Evolutionary conservation across 2,329 filamentous ascomycete species (phyloP).

Genomic region (Calcarisporium arbuscula): DNA sequence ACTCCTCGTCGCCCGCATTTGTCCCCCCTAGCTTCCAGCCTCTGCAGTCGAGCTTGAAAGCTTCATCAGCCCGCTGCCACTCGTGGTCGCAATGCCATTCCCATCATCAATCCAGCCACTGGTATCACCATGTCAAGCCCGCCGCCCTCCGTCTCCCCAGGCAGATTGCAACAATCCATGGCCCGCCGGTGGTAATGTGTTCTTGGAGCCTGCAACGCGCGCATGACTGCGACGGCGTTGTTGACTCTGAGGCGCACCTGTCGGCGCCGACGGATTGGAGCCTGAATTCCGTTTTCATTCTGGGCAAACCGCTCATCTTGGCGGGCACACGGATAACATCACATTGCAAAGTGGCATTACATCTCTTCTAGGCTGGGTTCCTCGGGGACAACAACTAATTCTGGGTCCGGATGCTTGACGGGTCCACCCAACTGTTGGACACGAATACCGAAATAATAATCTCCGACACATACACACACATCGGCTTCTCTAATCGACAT

Average conservation of each 20-base stretch:
- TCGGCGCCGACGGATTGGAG: no score
- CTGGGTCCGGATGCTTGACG: constrained; percentile 18
- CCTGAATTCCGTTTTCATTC: constrained; percentile 32
- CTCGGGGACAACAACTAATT: constrained; percentile 21
- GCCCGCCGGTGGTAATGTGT: constrained; percentile 46
- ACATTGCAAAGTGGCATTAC: constrained; percentile 30
- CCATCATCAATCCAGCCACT: constrained; percentile 93
- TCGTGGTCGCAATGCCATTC: constrained; percentile 88
- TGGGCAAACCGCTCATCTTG: constrained; percentile 42
- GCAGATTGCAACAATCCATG: constrained; percentile 52
- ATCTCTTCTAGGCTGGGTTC: constrained; percentile 32
- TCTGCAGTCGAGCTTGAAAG: constrained; percentile 64
- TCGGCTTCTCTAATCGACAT: constrained; percentile 34
- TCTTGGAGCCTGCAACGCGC: constrained; percentile 18
- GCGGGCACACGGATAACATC: constrained; percentile 35
- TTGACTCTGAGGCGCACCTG: no score
- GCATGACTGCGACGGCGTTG: no score
- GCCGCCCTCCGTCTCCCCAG: constrained; percentile 63
- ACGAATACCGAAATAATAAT: constrained; percentile 6
- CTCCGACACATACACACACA: constrained; percentile 19
- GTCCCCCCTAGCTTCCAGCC: constrained; percentile 59
- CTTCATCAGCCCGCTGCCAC: constrained; percentile 87
- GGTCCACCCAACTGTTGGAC: constrained; percentile 19
- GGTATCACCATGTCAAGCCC: constrained; percentile 85
- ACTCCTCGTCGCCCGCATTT: constrained; percentile 60